phyloP scores from a whole-genome alignment of 768 basidiomycete genomes.

The Nidularia pulvinata region DNA sequence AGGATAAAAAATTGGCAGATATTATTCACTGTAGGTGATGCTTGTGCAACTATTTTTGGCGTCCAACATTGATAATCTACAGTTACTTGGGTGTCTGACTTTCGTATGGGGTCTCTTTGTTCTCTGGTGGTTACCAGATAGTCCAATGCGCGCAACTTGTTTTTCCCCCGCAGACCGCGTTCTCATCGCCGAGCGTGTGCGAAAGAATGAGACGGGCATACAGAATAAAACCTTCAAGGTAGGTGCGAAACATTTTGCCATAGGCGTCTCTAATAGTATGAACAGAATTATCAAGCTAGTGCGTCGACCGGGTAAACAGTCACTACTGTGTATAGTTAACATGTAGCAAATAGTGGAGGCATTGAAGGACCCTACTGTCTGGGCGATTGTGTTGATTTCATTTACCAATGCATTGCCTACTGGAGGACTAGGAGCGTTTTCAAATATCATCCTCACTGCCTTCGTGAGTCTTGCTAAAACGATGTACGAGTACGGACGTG shows the following conservation, averaged over 20 bases:
- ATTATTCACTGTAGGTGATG: constrained; percentile 30
- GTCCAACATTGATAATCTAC: not conserved
- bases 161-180: constrained; percentile 45
- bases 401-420: constrained; percentile 47
- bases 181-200: constrained; percentile 46
- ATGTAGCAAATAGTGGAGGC: constrained; percentile 31
- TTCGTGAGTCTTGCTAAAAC: constrained; percentile 24
- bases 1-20: constrained; percentile 51
- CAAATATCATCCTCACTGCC: constrained; percentile 49
- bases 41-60: too few species aligned
- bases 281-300: constrained; percentile 26
- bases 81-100: constrained; percentile 42
- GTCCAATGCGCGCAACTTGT: constrained; percentile 45
- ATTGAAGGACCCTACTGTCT: constrained; percentile 41
- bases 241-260: not conserved
- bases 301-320: too few species aligned
- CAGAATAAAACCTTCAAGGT: constrained; percentile 52
- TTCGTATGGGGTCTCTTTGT: constrained; percentile 49
- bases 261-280: not conserved
- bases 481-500: not conserved
- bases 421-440: constrained; percentile 48
- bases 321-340: too few species aligned
- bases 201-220: constrained; percentile 51
- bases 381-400: constrained; percentile 43
- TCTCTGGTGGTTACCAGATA: constrained; percentile 48